Conservation (phyloP, 2,329 filamentous ascomycete genomes). For the Colletotrichum orchidophilum region DNA sequence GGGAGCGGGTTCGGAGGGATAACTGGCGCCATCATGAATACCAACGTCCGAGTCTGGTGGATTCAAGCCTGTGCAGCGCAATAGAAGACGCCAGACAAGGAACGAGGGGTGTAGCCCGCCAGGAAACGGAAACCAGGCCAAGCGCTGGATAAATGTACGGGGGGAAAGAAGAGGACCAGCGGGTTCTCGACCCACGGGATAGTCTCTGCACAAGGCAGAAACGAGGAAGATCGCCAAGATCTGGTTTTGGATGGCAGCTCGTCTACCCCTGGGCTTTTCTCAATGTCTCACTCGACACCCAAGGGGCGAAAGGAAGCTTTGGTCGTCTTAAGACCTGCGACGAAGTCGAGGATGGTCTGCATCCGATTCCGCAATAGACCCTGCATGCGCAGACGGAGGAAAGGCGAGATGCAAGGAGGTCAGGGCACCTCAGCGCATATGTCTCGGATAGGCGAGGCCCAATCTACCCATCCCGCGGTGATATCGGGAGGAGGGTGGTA, state of each 20-base stretch:
- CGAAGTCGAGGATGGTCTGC: not conserved
- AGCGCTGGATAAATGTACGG: slow-evolving; percentile 16
- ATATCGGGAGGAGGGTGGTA: not conserved
- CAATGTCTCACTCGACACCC: not conserved
- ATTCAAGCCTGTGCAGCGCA: not conserved
- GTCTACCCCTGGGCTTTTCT: not conserved
- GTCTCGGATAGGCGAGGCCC: slow-evolving; percentile 17
- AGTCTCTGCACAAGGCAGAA: slow-evolving; percentile 6
- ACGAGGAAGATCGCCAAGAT: slow-evolving; percentile 25
- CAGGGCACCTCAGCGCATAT: slow-evolving; percentile 8
- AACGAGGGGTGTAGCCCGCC: slow-evolving; percentile 1
- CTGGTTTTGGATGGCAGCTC: slow-evolving; percentile 15
- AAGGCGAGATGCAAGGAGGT: not conserved
- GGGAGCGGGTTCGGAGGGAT: slow-evolving; percentile 48
- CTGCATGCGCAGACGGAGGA: not conserved
- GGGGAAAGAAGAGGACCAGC: not conserved
- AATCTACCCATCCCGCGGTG: slow-evolving; percentile 1
- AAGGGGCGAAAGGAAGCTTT: not conserved
- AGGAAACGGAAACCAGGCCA: not conserved
- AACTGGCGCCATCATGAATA: slow-evolving; percentile 13
- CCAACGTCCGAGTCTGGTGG: not conserved
- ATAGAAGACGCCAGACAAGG: not conserved
- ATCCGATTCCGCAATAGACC: not conserved
- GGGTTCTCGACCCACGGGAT: slow-evolving; percentile 14
- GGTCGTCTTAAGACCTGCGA: slow-evolving; percentile 20